These are phyloP conservation scores for Ceratobasidium sp. DNA, from an alignment of 1,284 basidiomycete species.

Conservation along the genomic window DNA sequence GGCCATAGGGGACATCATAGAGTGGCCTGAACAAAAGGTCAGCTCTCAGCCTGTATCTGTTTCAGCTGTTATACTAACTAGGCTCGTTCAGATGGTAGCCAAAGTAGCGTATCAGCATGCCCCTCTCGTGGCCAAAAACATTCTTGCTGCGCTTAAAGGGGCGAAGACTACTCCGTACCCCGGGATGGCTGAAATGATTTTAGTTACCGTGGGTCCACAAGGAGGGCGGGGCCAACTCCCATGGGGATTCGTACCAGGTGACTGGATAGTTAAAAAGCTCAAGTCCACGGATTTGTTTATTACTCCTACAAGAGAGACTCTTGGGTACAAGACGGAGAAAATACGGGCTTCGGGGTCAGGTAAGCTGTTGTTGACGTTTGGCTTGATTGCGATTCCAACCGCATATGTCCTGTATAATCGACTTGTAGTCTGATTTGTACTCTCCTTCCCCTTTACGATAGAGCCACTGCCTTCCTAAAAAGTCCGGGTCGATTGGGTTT, in stretches of 20 bases:
- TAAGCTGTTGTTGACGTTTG: background rate
- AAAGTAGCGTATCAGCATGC: constrained; percentile 37
- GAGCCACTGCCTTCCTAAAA: too few species aligned
- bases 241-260: constrained; percentile 45
- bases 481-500: too few species aligned
- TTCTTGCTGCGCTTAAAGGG: constrained; percentile 43
- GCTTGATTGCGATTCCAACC: background rate
- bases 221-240: background rate
- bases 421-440: too few species aligned
- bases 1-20: constrained; percentile 47
- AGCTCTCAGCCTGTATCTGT: background rate
- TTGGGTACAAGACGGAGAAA: constrained; percentile 12
- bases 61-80: background rate
- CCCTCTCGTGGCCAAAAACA: constrained; percentile 37
- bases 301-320: background rate
- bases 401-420: constrained; percentile 9
- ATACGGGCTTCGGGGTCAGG: background rate
- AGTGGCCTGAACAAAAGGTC: constrained; percentile 46
- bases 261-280: constrained; percentile 40
- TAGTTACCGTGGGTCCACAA: constrained; percentile 34
- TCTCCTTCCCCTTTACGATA: too few species aligned
- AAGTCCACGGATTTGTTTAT: constrained; percentile 47
- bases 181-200: constrained; percentile 13
- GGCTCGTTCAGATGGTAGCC: background rate
- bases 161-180: constrained; percentile 4